Conservation (phyloP, 75 land plant species). For the Gnetum montanum region DNA sequence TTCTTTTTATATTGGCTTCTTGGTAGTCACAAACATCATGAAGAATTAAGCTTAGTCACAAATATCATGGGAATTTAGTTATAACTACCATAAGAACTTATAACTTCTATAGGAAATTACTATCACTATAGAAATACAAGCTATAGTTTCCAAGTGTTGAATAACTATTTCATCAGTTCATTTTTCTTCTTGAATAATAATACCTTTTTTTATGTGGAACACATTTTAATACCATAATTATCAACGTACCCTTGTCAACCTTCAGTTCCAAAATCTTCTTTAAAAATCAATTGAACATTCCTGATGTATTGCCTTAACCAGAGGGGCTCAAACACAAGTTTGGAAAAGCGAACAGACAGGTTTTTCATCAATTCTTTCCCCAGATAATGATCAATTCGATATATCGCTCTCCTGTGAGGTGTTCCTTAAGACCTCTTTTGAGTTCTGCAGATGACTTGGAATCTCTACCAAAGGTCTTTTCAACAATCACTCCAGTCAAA, state of each 20-base stretch:
- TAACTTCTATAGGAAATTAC: no score
- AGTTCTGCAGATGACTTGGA: constrained; percentile 54
- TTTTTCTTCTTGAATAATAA: no score
- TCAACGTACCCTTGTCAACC: constrained; percentile 99
- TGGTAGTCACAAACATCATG: no score
- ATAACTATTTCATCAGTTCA: no score
- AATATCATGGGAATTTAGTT: no score
- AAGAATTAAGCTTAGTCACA: no score
- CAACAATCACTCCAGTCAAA: constrained; percentile 95
- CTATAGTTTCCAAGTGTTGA: no score
- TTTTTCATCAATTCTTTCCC: constrained; percentile 98
- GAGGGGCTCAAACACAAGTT: constrained; percentile 91
- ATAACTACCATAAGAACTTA: no score
- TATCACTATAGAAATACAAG: no score
- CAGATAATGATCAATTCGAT: constrained; percentile 93
- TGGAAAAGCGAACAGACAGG: constrained; percentile 89
- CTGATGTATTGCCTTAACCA: constrained; percentile 97
- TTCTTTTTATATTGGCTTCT: no score
- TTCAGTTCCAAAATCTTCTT: constrained; percentile 99
- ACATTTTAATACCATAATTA: no score
- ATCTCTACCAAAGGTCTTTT: constrained; percentile 97
- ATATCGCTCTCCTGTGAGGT: constrained; percentile 80
- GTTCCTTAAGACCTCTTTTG: constrained; percentile 37
- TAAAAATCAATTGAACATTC: constrained; percentile 89
- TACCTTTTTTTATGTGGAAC: no score